Evolutionary conservation across 768 basidiomycete genomes (phyloP).

Genomic region (Kwoniella botswanensis): DNA sequence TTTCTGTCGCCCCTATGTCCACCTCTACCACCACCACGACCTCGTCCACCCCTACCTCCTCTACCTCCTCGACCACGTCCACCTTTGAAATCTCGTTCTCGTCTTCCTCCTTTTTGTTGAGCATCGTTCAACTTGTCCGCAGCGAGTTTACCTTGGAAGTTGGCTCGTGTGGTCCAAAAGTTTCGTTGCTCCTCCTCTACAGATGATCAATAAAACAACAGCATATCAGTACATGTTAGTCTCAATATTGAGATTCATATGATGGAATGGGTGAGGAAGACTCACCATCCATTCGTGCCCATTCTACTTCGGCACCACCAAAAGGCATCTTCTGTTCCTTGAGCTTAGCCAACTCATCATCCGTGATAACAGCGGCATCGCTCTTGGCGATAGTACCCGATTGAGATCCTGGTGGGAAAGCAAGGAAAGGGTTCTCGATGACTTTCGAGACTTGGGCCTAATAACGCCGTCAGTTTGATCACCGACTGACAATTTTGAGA

Average conservation of each 20-base stretch:
- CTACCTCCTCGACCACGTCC: conserved; percentile 45
- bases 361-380: conserved; percentile 45
- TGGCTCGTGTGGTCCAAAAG: conserved; percentile 57
- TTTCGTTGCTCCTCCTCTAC: conserved; percentile 52
- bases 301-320: conserved; percentile 50
- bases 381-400: conserved; percentile 52
- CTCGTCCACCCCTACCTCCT: conserved; percentile 42
- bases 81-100: conserved; percentile 40
- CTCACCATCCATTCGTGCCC: conserved; percentile 49
- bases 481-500: background rate
- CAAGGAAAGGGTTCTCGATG: conserved; percentile 55
- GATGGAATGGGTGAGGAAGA: background rate
- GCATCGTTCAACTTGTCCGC: conserved; percentile 43
- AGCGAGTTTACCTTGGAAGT: conserved; percentile 55
- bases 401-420: conserved; percentile 53
- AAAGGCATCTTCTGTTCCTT: conserved; percentile 50
- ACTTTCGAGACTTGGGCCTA: conserved; percentile 43
- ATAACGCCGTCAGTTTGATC: background rate
- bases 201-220: background rate
- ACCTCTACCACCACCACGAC: conserved; percentile 26
- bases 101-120: conserved; percentile 26
- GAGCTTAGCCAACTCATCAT: conserved; percentile 49
- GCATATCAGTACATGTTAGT: background rate
- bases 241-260: background rate
- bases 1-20: conserved; percentile 23